These are phyloP conservation scores for Flaveria robusta DNA, from an alignment of 129 eudicot genomes.

Conservation along the genomic window DNA sequence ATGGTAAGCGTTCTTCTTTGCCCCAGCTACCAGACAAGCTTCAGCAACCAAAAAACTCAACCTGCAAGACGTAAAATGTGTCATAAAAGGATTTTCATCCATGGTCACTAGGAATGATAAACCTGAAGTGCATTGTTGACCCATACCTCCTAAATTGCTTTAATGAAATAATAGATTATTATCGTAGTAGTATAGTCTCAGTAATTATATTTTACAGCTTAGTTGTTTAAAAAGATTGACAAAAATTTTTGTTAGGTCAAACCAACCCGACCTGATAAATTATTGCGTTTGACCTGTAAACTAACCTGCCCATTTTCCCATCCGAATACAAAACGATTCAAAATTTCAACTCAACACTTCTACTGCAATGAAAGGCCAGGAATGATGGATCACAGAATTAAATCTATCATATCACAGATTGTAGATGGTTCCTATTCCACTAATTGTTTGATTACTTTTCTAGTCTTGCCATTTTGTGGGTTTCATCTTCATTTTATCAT, in stretches of 20 bases:
- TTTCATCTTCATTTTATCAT: neutral
- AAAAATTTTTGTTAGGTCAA: neutral
- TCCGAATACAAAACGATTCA: conserved; percentile 8
- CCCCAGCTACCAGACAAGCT: conserved; percentile 89
- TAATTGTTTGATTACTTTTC: neutral
- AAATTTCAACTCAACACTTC: neutral
- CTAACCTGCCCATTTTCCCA: conserved; percentile 6
- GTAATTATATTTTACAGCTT: neutral
- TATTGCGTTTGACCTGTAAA: neutral
- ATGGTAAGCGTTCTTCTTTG: conserved; percentile 89
- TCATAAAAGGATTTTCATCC: neutral
- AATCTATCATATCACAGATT: neutral
- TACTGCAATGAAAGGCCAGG: neutral
- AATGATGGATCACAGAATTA: neutral
- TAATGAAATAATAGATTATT: neutral
- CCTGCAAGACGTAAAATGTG: conserved; percentile 48
- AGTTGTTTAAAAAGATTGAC: no score
- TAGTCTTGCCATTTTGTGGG: neutral
- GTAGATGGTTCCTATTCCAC: neutral
- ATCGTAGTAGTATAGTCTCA: neutral
- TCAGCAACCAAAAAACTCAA: conserved; percentile 78
- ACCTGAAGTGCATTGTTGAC: neutral
- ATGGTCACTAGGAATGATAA: neutral
- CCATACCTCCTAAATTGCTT: neutral
- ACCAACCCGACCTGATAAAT: neutral